A percentile compares a stretch with the other conserved stretches of the same genome.
Evolutionary conservation across 2,329 filamentous ascomycete genomes (phyloP).

Genomic region (Talaromyces sp.): DNA sequence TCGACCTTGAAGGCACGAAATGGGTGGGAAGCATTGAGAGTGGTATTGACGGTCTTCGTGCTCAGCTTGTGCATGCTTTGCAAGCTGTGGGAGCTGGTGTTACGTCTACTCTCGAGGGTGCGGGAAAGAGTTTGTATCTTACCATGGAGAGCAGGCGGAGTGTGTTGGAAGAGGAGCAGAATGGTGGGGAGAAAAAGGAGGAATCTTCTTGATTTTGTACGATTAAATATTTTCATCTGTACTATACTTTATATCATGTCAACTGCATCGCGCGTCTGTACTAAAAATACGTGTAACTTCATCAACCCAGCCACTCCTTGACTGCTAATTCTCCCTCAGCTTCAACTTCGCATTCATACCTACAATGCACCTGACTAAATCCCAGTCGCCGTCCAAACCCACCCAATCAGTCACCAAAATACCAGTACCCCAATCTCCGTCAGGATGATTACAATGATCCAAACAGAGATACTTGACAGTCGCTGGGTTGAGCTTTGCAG

Average conservation of each 20-base stretch:
- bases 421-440: slow-evolving; percentile 74
- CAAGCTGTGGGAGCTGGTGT: slow-evolving; percentile 75
- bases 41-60: slow-evolving; percentile 74
- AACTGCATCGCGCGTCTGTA: slow-evolving; percentile 11
- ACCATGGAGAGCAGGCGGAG: slow-evolving; percentile 78
- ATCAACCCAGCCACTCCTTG: background rate
- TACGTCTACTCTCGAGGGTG: slow-evolving; percentile 73
- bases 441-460: slow-evolving; percentile 47
- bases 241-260: slow-evolving; percentile 32
- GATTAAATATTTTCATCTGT: slow-evolving; percentile 20
- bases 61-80: slow-evolving; percentile 76
- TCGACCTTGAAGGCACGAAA: slow-evolving; percentile 68
- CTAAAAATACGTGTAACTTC: background rate
- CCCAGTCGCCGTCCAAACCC: slow-evolving; percentile 82
- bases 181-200: slow-evolving; percentile 35
- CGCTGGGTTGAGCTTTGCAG: slow-evolving; percentile 79
- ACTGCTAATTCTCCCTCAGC: slow-evolving; percentile 24
- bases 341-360: slow-evolving; percentile 76
- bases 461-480: slow-evolving; percentile 58
- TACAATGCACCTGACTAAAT: slow-evolving; percentile 79
- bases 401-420: slow-evolving; percentile 95
- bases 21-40: slow-evolving; percentile 77
- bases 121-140: slow-evolving; percentile 78
- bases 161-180: slow-evolving; percentile 72
- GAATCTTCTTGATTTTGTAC: slow-evolving; percentile 22